A percentile compares a stretch with the other conserved stretches of the same genome.
phyloP scores from a whole-genome alignment of 306 rosid species.

The Inga laurina region DNA sequence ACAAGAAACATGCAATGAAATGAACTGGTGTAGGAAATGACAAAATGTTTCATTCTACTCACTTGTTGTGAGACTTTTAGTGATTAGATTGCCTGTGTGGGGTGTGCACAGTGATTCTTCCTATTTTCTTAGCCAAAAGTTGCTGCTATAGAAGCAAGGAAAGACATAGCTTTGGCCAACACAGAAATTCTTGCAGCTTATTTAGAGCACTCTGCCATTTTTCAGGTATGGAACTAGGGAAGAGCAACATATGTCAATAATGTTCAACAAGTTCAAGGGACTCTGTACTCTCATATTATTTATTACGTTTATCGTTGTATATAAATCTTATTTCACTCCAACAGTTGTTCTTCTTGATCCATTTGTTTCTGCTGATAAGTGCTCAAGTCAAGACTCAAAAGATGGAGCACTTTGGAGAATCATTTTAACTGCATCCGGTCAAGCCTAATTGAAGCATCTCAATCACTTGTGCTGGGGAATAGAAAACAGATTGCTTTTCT shows the following conservation, averaged over 20 bases:
- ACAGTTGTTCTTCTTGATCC: slow-evolving; percentile 17
- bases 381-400: slow-evolving; percentile 27
- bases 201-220: slow-evolving; percentile 94
- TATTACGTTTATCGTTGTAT: neutral
- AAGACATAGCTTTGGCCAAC: slow-evolving; percentile 96
- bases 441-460: neutral
- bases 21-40: no score
- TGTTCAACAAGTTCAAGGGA: slow-evolving; percentile 21
- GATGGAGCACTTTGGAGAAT: slow-evolving; percentile 76
- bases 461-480: neutral
- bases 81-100: no score
- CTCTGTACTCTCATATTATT: slow-evolving; percentile 1
- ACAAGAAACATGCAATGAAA: no score
- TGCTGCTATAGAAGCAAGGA: slow-evolving; percentile 91
- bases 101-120: no score
- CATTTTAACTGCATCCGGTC: slow-evolving; percentile 80
- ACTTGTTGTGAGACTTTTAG: no score
- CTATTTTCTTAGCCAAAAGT: neutral
- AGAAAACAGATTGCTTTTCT: neutral
- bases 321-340: neutral
- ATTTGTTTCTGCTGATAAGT: neutral
- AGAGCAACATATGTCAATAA: neutral
- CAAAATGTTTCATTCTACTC: no score
- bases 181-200: slow-evolving; percentile 78
- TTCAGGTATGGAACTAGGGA: slow-evolving; percentile 68